These are phyloP conservation scores for Zygosaccharomyces lentus DNA, from an alignment of 805 yeast species.

Conservation along the genomic window DNA sequence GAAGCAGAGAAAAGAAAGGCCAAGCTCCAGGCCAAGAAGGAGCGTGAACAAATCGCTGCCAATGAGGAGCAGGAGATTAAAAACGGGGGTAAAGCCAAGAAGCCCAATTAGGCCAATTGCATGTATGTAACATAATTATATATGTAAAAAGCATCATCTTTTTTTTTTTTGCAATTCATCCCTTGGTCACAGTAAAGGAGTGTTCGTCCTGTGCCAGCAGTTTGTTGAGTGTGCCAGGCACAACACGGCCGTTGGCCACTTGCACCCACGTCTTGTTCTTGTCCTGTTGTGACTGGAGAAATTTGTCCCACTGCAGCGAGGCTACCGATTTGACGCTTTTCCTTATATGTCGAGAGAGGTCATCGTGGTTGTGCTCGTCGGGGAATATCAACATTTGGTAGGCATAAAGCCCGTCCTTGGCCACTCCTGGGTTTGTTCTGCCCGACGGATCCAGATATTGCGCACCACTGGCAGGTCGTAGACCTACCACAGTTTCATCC, in stretches of 20 bases:
- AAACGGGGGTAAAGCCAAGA: slow-evolving; percentile 25
- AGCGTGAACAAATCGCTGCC: slow-evolving; percentile 33
- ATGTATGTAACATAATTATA: neutral
- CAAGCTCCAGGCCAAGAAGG: slow-evolving; percentile 29
- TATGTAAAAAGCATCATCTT: neutral
- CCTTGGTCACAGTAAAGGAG: slow-evolving; percentile 7
- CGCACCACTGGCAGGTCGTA: neutral
- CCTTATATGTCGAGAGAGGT: slow-evolving; percentile 17
- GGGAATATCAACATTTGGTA: slow-evolving; percentile 26
- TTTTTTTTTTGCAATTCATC: neutral
- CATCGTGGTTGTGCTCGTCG: slow-evolving; percentile 11
- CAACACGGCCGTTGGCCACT: slow-evolving; percentile 16
- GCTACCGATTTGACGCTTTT: slow-evolving; percentile 22
- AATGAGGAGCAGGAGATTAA: slow-evolving; percentile 30
- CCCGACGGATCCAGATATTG: slow-evolving; percentile 10
- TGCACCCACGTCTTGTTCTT: slow-evolving; percentile 20
- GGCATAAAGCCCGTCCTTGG: slow-evolving; percentile 33
- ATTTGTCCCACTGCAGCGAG: slow-evolving; percentile 20
- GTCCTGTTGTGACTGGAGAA: slow-evolving; percentile 11
- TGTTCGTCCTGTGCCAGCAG: slow-evolving; percentile 13
- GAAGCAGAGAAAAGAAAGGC: slow-evolving; percentile 34
- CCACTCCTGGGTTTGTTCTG: slow-evolving; percentile 18
- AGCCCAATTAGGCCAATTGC: neutral
- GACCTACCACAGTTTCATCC: slow-evolving; percentile 5
- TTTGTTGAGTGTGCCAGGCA: slow-evolving; percentile 12